These are phyloP conservation scores for Parascedosporium putredinis DNA, from an alignment of 2,329 filamentous ascomycete species.

Conservation along the genomic window DNA sequence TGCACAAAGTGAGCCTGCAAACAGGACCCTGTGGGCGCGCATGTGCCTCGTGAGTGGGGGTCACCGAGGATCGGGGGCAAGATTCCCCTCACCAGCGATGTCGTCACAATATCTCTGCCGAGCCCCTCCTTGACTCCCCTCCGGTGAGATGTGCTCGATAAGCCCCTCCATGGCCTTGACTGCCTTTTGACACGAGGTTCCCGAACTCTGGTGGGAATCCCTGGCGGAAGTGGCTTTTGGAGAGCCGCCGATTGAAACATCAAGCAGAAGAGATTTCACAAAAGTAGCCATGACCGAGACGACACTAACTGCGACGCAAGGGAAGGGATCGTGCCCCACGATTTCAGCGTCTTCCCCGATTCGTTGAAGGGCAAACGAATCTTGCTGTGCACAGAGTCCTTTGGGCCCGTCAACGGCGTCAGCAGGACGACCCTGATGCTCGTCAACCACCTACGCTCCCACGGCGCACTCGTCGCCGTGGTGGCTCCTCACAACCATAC, in stretches of 20 bases:
- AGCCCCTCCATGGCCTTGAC: neutral
- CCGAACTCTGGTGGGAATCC: too few relatives aligned
- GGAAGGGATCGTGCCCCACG: slow-evolving; percentile 15
- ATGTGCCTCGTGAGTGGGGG: too few relatives aligned
- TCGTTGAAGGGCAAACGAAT: slow-evolving; percentile 50
- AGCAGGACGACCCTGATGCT: slow-evolving; percentile 60
- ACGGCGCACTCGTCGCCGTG: slow-evolving; percentile 55
- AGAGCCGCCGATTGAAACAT: too few relatives aligned
- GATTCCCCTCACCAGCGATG: too few relatives aligned
- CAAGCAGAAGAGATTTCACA: neutral
- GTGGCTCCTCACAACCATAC: slow-evolving; percentile 53
- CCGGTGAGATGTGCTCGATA: too few relatives aligned
- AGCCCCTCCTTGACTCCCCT: neutral
- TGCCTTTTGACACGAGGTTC: too few relatives aligned
- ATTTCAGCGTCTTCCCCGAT: slow-evolving; percentile 33
- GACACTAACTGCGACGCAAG: neutral
- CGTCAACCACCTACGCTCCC: slow-evolving; percentile 53
- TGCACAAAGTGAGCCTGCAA: neutral
- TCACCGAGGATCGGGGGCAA: slow-evolving; percentile 1
- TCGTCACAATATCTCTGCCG: neutral
- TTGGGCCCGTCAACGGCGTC: slow-evolving; percentile 65
- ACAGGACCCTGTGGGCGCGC: too few relatives aligned
- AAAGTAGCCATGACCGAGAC: neutral
- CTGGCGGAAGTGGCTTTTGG: too few relatives aligned
- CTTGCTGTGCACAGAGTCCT: slow-evolving; percentile 59